These are phyloP conservation scores for Saccharomycopsis sp. DNA, from an alignment of 805 yeast genomes.

Conservation along the genomic window DNA sequence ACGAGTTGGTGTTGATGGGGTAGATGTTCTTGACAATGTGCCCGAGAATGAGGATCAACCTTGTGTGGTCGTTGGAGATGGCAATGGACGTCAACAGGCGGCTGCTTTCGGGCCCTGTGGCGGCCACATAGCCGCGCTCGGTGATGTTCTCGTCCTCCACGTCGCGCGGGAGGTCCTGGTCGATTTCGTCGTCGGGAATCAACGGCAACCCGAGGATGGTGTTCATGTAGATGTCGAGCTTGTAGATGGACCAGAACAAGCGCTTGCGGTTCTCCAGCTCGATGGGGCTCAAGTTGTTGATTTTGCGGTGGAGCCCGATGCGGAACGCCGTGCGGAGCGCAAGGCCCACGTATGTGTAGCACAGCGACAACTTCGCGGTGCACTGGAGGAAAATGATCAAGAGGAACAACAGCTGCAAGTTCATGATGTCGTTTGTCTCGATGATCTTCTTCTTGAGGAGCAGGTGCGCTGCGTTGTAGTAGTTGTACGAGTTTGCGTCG, in stretches of 20 bases:
- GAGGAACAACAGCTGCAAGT: constrained; percentile 60
- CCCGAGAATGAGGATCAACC: constrained; percentile 60
- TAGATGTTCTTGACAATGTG: constrained; percentile 67
- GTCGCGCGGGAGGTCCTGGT: constrained; percentile 80
- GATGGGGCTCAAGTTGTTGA: constrained; percentile 60
- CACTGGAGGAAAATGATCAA: constrained; percentile 80
- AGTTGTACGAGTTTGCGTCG: constrained; percentile 18
- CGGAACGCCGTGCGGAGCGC: constrained; percentile 77
- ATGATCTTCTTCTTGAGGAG: constrained; percentile 17
- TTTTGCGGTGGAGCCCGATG: constrained; percentile 75
- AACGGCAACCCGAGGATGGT: constrained; percentile 83
- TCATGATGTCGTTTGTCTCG: constrained; percentile 20
- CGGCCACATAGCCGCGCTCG: constrained; percentile 43
- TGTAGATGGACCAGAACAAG: constrained; percentile 82
- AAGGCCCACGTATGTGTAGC: constrained; percentile 85
- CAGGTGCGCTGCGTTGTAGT: constrained; percentile 19
- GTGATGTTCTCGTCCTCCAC: constrained; percentile 84
- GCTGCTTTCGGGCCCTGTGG: no score
- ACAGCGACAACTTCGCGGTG: constrained; percentile 78
- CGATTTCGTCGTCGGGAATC: constrained; percentile 70
- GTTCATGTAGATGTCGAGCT: constrained; percentile 85
- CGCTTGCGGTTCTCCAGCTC: constrained; percentile 80
- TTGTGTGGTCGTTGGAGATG: constrained; percentile 82
- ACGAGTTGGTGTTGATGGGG: constrained; percentile 49
- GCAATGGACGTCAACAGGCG: constrained; percentile 20